phyloP scores from a whole-genome alignment of 441 rosid genomes.

The Lepidium campestre region DNA sequence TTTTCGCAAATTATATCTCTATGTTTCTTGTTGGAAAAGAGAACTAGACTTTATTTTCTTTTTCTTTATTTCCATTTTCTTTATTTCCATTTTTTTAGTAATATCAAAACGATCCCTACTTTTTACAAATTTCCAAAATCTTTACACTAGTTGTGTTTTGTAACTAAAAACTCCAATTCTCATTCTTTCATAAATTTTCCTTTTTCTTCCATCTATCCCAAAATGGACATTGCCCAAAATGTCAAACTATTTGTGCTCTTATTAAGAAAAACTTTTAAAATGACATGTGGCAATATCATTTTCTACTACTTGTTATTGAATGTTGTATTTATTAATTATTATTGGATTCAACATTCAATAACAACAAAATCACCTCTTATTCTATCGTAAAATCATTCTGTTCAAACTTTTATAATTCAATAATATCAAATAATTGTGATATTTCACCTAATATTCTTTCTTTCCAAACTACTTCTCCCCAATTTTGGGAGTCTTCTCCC shows the following conservation, averaged over 20 bases:
- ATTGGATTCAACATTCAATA: too few relatives aligned
- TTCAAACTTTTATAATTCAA: background rate
- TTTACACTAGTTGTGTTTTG: background rate
- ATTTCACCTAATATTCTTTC: background rate
- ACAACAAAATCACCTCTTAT: too few relatives aligned
- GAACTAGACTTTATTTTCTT: slow-evolving; percentile 1
- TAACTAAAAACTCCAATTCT: background rate
- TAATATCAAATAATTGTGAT: background rate
- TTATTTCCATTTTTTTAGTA: background rate
- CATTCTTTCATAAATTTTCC: background rate
- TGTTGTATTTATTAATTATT: too few relatives aligned
- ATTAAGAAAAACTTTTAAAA: too few relatives aligned
- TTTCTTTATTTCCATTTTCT: background rate
- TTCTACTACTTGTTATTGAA: too few relatives aligned
- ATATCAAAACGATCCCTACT: background rate
- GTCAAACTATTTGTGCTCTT: background rate
- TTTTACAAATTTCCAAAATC: background rate
- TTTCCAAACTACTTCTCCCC: background rate
- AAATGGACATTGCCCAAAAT: background rate
- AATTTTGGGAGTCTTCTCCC: background rate
- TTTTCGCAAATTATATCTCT: slow-evolving; percentile 20
- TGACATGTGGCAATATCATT: too few relatives aligned
- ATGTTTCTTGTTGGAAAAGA: slow-evolving; percentile 32
- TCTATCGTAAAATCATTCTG: background rate
- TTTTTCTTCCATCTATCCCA: background rate